Evolutionary conservation across 2,329 filamentous ascomycete species (phyloP), one percentile per base, ranked within the genome.

Genomic region (Colletotrichum paranaense): DNA sequence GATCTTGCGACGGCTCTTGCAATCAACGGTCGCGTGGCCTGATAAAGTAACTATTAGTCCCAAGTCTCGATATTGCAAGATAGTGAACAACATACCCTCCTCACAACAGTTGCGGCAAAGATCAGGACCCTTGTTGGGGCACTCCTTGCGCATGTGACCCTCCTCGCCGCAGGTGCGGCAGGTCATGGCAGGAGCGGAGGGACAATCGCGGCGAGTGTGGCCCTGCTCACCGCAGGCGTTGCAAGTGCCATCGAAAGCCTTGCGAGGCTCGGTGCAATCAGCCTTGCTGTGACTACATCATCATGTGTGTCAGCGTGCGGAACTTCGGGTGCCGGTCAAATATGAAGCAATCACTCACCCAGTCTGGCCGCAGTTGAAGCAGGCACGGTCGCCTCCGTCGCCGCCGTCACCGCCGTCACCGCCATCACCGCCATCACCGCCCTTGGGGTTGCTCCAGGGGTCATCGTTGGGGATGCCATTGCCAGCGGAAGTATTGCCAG

Each of bases 21-120:
- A 94, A 1, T 88, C 85, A 35, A 82, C 79, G 9, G 85, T 83
- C 24, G 81, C 78, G 78, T 94, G 92, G 1, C 90, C 91, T 92
- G 55, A 7, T 14, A 56, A 52, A 42, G 46, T 7, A 38, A 0
- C 6, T 62, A 58, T 68, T 26, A 69, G 76, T 19, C 26, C 11
- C 53, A 16, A 7, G 24, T 28, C 22, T 63, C 16, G 38, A 19
- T 11, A 35, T 35, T 22, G 28, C n/a, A 32, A 22, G 35, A 32
- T 46, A 14, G 28, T 30, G 16, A 16, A 22, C 26, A 19, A 77
- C 82, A 75, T 79, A 90, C 91, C 91, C 77, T 90, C 87, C 75
- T 90, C 81, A 38, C 87, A 83, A 78, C 92, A 94, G 78, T 93
- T 92, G 64, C 86, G 85, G 81, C 92, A 94, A 11, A 86, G 70